Base-by-base conservation (phyloP, 2,329 filamentous ascomycete genomes). In the Tolypocladium ovalisporum region DNA sequence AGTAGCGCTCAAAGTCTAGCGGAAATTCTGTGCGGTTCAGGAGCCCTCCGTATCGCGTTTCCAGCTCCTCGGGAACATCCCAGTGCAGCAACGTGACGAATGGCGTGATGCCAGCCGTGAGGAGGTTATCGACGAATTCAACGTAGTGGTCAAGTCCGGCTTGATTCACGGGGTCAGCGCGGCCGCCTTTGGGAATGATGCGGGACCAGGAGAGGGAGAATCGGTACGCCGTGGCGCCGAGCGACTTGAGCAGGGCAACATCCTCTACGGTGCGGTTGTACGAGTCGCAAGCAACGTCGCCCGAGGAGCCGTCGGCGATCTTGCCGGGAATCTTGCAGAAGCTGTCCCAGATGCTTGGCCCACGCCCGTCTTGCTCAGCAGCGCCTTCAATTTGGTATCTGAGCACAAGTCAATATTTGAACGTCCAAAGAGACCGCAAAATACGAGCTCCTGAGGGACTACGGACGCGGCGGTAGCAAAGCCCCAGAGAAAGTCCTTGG, bases 401-500 rank as follows among this genome's bases (percentile, higher is more conserved):
- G 8, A 47, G 15, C 15, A 24, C 13, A 9, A 3, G 44, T 47
- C 44, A 47, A 24, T 29, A 32, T 15, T 47, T 9, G 42, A 12
- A 12, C 4, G 4, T n/a, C 7, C 37, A 40, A 2, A 8, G 2
- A 15, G 39, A 24, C 12, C 17, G 22, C 24, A 29, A 24, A 19
- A 7, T 27, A 47, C n/a, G 44, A 9, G 24, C 15, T 4, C 29
- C 12, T 9, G 17, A 24, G 15, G 44, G 2, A 19, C 24, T 29
- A 47, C 44, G 44, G 19, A 47, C 44, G 84, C 79, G 61, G 88
- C 88, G 42, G 88, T 92, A 66, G 88, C 88, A 72, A 90, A 91
- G 56, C 88, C 88, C 88, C 87, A 91, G 60, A 84, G 73, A 71
- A 92, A 90, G 70, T 89, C 86, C 57, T 79, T 78, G 42, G 85